Conservation (phyloP, 225 moss, liverwort and hornwort species). For the Physcomitrium patens region DNA sequence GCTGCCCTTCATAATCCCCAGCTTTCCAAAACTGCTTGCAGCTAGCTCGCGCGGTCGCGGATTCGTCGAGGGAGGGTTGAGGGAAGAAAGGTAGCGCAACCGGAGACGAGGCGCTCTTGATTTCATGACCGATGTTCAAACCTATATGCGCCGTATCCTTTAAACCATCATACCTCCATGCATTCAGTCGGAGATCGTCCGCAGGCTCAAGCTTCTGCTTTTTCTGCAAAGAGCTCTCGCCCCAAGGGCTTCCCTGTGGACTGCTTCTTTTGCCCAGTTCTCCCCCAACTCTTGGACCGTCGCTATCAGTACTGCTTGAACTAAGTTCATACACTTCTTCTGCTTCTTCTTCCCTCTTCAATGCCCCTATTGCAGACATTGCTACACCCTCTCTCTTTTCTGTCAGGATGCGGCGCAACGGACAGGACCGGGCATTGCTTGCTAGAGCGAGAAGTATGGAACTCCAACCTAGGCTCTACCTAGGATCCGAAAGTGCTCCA, state of each 20-base stretch:
- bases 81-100: slow-evolving; percentile 38
- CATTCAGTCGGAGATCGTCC: slow-evolving; percentile 36
- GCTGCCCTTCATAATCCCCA: slow-evolving; percentile 51
- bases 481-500: background rate
- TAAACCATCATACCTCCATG: slow-evolving; percentile 47
- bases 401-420: slow-evolving; percentile 14
- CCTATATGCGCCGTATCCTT: slow-evolving; percentile 33
- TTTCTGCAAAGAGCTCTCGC: slow-evolving; percentile 34
- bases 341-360: slow-evolving; percentile 43
- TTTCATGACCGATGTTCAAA: slow-evolving; percentile 32
- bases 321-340: slow-evolving; percentile 49
- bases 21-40: slow-evolving; percentile 59
- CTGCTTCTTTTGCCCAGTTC: slow-evolving; percentile 36
- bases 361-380: slow-evolving; percentile 49
- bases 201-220: slow-evolving; percentile 49
- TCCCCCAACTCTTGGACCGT: slow-evolving; percentile 33
- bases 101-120: slow-evolving; percentile 25
- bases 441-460: slow-evolving; percentile 14
- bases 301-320: slow-evolving; percentile 47
- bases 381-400: slow-evolving; percentile 34
- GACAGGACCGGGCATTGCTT: slow-evolving; percentile 27
- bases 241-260: slow-evolving; percentile 35
- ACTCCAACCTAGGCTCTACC: background rate
- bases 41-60: slow-evolving; percentile 22
- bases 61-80: slow-evolving; percentile 33